phyloP scores from a whole-genome alignment of 768 basidiomycete species.

The Podaxis carcinomalis region DNA sequence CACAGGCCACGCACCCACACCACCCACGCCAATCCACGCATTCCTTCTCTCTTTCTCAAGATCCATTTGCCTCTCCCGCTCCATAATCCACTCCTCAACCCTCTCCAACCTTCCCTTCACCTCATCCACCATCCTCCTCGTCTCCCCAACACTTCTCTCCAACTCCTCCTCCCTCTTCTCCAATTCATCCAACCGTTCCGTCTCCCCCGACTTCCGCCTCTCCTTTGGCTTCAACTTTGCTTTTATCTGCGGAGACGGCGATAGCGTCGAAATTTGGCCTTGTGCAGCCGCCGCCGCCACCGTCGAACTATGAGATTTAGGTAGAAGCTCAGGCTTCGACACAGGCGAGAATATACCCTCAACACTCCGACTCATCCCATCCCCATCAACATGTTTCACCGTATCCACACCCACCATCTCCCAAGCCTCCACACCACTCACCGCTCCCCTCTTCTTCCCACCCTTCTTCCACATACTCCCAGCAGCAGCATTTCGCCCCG shows the following conservation, averaged over 20 bases:
- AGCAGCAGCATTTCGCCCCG: background rate
- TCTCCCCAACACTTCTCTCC: background rate
- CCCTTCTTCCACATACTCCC: background rate
- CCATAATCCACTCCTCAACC: background rate
- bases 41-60: background rate
- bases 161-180: background rate
- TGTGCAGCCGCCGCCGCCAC: background rate
- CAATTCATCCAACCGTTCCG: background rate
- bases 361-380: background rate
- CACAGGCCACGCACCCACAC: background rate
- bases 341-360: slow-evolving; percentile 7
- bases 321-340: background rate
- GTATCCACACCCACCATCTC: slow-evolving; percentile 9
- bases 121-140: background rate
- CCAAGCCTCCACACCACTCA: slow-evolving; percentile 10
- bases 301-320: background rate
- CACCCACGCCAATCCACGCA: too few species aligned
- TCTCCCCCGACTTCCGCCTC: background rate
- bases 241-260: background rate
- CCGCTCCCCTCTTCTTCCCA: slow-evolving; percentile 5
- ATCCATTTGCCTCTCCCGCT: background rate
- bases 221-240: background rate
- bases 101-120: background rate
- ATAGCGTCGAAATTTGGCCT: background rate
- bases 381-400: slow-evolving; percentile 2